phyloP scores from a whole-genome alignment of 495 filamentous ascomycete genomes.

The Aspergillus leporis region DNA sequence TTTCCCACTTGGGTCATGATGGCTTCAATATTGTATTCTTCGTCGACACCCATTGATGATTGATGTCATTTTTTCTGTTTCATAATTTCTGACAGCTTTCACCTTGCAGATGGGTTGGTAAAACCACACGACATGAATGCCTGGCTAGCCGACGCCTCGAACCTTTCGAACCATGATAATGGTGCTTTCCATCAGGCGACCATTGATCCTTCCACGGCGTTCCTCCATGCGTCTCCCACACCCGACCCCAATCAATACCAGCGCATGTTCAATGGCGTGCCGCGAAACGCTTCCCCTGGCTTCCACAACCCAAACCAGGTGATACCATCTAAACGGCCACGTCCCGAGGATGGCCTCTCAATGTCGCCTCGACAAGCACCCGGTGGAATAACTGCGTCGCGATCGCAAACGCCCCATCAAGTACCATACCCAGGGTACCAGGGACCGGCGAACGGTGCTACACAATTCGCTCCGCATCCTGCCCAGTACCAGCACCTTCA shows the following conservation, averaged over 20 bases:
- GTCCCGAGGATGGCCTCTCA: conserved; percentile 81
- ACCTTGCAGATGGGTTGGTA: conserved; percentile 57
- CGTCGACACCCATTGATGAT: conserved; percentile 20
- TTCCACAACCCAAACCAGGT: conserved; percentile 76
- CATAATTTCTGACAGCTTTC: conserved; percentile 27
- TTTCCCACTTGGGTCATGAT: conserved; percentile 9
- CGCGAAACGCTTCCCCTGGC: conserved; percentile 77
- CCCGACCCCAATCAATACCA: conserved; percentile 62
- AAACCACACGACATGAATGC: conserved; percentile 70
- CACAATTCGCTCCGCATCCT: conserved; percentile 54
- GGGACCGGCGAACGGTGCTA: conserved; percentile 55
- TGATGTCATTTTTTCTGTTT: conserved; percentile 13
- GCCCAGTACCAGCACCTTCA: conserved; percentile 81
- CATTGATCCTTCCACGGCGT: conserved; percentile 56
- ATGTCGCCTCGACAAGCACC: conserved; percentile 80
- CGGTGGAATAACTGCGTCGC: conserved; percentile 73
- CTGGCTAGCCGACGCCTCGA: conserved; percentile 78
- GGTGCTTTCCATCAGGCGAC: conserved; percentile 65
- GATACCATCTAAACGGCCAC: conserved; percentile 82
- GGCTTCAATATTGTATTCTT: conserved; percentile 6
- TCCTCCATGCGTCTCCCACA: conserved; percentile 50
- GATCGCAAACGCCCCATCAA: conserved; percentile 90
- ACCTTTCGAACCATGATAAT: conserved; percentile 71
- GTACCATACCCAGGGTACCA: conserved; percentile 63
- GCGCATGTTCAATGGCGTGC: conserved; percentile 81